A percentile compares a stretch with the other conserved stretches of the same genome.
phyloP scores from a whole-genome alignment of 75 land plant genomes.

The Pinus albicaulis region DNA sequence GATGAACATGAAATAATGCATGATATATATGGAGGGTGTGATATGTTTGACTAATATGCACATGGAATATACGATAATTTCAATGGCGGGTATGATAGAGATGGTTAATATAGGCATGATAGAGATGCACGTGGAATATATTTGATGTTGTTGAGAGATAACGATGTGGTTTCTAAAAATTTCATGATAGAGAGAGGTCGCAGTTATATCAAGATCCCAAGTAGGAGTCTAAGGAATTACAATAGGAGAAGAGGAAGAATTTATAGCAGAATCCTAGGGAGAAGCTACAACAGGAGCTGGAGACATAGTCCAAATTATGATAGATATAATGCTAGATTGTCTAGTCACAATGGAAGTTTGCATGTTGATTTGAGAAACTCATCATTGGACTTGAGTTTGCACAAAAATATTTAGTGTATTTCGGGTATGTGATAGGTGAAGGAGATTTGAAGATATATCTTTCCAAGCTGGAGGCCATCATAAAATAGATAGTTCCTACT shows the following conservation, averaged over 20 bases:
- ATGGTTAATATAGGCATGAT: conserved; percentile 48
- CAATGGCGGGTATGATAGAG: conserved; percentile 15
- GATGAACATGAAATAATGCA: conserved; percentile 28
- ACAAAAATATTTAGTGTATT: too few relatives aligned
- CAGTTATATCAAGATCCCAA: conserved; percentile 52
- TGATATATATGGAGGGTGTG: conserved; percentile 40
- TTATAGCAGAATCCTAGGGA: conserved; percentile 35
- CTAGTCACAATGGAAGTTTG: background rate
- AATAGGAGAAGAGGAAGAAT: conserved; percentile 49
- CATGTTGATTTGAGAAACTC: conserved; percentile 1
- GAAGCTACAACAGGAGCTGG: conserved; percentile 51
- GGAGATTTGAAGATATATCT: too few relatives aligned
- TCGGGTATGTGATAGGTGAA: too few relatives aligned
- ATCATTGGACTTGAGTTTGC: too few relatives aligned
- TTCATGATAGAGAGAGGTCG: conserved; percentile 37
- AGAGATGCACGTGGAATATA: conserved; percentile 39
- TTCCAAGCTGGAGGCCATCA: too few relatives aligned
- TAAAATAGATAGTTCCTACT: too few relatives aligned
- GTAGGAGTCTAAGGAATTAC: conserved; percentile 58
- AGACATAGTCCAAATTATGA: conserved; percentile 53
- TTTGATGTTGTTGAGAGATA: conserved; percentile 49
- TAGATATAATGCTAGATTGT: conserved; percentile 7
- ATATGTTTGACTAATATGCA: conserved; percentile 23
- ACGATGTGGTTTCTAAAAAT: conserved; percentile 36
- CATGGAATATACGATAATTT: conserved; percentile 20